phyloP scores from a whole-genome alignment of 257 asterid genomes.

The Verbascum thapsus region DNA sequence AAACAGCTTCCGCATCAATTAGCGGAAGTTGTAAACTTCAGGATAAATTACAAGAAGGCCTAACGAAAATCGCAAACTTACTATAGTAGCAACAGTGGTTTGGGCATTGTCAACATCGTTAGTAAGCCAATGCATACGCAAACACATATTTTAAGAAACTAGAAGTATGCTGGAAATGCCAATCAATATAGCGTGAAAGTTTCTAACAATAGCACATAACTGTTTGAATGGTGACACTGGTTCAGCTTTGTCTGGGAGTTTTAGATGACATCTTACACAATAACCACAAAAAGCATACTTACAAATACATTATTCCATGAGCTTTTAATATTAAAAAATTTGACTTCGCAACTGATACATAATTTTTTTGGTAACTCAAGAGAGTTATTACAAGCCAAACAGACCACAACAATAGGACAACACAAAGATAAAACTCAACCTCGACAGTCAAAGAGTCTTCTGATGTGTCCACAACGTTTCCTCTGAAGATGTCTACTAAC shows the following conservation, averaged over 20 bases:
- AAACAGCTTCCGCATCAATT: background rate
- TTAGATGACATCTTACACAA: constrained; percentile 19
- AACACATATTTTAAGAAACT: background rate
- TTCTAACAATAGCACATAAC: background rate
- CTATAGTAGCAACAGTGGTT: background rate
- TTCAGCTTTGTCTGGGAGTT: constrained; percentile 1
- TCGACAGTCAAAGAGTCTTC: constrained; percentile 74
- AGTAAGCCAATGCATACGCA: too few species aligned
- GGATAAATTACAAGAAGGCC: background rate
- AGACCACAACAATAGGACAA: constrained; percentile 25
- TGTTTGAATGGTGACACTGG: constrained; percentile 23
- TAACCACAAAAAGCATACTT: background rate
- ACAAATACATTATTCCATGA: constrained; percentile 17
- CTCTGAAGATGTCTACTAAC: constrained; percentile 81
- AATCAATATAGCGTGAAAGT: background rate
- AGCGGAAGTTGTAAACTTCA: background rate
- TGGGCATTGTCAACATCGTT: background rate
- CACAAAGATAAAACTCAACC: constrained; percentile 43
- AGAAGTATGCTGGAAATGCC: background rate
- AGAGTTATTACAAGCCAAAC: constrained; percentile 20
- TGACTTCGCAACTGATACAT: constrained; percentile 10
- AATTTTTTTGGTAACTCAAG: constrained; percentile 18
- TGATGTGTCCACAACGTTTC: constrained; percentile 73
- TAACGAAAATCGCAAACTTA: background rate
- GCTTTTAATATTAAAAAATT: constrained; percentile 8